Evolutionary conservation across 805 yeast genomes (phyloP), one percentile per base, ranked within the genome.

Genomic region (Candida sonorensis): DNA sequence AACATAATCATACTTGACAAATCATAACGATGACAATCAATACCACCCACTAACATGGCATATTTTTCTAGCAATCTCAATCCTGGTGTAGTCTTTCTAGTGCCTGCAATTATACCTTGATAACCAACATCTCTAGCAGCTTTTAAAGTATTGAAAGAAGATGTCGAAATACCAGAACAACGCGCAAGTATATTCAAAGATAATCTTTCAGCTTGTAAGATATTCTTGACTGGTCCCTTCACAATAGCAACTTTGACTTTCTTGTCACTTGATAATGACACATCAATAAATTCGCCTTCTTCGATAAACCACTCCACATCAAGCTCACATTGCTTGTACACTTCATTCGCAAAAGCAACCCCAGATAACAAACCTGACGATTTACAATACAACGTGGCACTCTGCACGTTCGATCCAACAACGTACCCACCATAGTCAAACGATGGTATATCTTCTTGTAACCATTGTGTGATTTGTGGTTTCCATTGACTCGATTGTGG

Each of bases 41-140:
- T 82, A 3, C 97, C 97, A 20, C 97, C 97, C 8, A 88, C 94
- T 20, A 85, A 62, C 97, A 88, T 90, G 16, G 95, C 81, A 59
- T 88, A 88, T 55, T 88, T 88, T 53, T 88, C 97, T 36, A 90
- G 61, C 26, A 79, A 65, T 50, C 97, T 74, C 41, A 88, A 69
- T 0, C 97, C 97, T 0, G 97, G 97, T 0, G 97, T 90, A n/a
- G 97, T 90, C 60, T 88, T 88, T 53, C 97, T 73, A 1, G 97
- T 88, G 6, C 97, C 97, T 0, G 97, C 97, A 53, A 88, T 86
- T 16, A 80, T 69, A 0, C 97, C 97, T 4, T 62, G 62, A 52
- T 76, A 90, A 0, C 94, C 92, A 4, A 70, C 60, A 26, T 69
- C 59, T 35, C 77, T 69, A 1, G 96, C 95, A 36, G 73, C 55